Evolutionary conservation across 495 filamentous ascomycete genomes (phyloP), one percentile per base, ranked within the genome.

Genomic region (Penicillium nucicola): DNA sequence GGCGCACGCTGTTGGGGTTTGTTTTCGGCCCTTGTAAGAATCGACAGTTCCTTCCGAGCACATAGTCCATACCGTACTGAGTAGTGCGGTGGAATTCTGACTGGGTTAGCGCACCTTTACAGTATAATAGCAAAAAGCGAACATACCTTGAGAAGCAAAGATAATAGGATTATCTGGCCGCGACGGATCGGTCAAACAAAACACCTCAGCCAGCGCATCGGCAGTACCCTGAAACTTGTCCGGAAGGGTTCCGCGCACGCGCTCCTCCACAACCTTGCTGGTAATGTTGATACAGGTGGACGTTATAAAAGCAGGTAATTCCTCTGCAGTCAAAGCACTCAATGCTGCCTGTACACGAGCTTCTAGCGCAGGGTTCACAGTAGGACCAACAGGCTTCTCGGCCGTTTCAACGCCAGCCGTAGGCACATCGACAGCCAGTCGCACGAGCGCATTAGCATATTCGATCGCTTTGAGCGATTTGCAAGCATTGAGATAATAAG

Each of bases 141-240:
- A 62, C 68, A 42, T 68, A 88, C 85, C 85, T 76, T 86, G 82
- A 15, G 85, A 89, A 20, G 85, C 83, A 70, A 90, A 89, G 1
- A 90, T 77, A 46, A 92, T 84, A 8, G 86, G 88, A 63, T 90
- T 88, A 61, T 86, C 88, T 5, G 77, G 72, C 51, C 84, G 70
- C 13, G 83, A 83, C 5, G 88, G 87, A 68, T 92, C 88, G 9
- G 85, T 86, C 51, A 90, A 65, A 64, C 86, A 89, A 56, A 90
- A 90, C 1, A 86, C 84, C 60, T 90, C 86, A 1, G 82, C 85
- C 42, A 90, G 59, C 3, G 85, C 85, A 58, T 90, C 85, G 5
- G 84, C 81, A 19, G 84, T 54, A 76, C 80, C 45, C 66, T 72
- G 30, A 79, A 73, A 69, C 47, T 67, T 68, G 0, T 58, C 57